Conservation (phyloP, 345 rosid species). For the Excoecaria cochinchinensis region DNA sequence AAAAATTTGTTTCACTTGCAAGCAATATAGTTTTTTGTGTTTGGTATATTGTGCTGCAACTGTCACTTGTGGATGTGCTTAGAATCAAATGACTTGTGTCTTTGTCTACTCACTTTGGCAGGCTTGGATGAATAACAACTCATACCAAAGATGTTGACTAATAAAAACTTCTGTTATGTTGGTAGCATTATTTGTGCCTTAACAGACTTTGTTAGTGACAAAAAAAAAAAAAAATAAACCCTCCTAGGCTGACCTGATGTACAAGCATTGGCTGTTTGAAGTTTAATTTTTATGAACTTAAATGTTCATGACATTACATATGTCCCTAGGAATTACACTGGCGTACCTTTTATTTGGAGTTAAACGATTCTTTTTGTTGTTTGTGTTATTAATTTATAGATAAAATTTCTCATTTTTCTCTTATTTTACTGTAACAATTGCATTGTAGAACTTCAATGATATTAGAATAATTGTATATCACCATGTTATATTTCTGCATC, state of each 20-base stretch:
- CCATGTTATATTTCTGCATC: background rate
- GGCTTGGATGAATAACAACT: background rate
- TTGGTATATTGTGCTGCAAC: background rate
- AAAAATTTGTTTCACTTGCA: background rate
- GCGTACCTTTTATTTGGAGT: background rate
- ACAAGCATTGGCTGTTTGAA: background rate
- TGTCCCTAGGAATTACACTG: background rate
- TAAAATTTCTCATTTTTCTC: background rate
- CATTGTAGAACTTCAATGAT: background rate
- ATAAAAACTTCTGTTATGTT: background rate
- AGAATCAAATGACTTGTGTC: background rate
- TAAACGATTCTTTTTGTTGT: background rate
- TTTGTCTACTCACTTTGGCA: background rate
- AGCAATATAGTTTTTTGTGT: background rate
- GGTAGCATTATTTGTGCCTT: background rate
- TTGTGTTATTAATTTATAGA: background rate
- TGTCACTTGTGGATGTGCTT: background rate
- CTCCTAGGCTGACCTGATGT: background rate
- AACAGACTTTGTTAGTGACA: too few species aligned
- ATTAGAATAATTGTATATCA: background rate
- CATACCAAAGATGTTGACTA: background rate
- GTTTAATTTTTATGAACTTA: background rate
- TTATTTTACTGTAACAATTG: background rate
- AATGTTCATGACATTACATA: background rate
- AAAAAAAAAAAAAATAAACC: background rate